These are phyloP conservation scores for Aphanoascus verrucosus DNA, from an alignment of 2,329 filamentous ascomycete species.

Conservation along the genomic window DNA sequence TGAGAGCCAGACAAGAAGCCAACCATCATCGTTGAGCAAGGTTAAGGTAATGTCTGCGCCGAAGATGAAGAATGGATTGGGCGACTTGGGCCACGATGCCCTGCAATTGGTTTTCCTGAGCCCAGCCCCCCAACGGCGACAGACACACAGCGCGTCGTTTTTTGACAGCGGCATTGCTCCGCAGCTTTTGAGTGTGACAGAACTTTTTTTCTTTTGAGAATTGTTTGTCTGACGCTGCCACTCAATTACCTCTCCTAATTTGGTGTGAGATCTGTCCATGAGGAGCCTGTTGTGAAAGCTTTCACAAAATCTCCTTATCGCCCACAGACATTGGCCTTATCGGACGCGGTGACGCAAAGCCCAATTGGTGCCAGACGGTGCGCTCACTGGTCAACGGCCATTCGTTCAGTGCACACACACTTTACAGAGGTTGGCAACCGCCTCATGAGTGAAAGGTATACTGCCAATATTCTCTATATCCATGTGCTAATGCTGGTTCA, in stretches of 20 bases:
- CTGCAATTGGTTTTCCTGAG: conserved; percentile 6
- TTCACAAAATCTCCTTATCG: background rate
- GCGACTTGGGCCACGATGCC: conserved; percentile 3
- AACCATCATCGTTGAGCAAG: background rate
- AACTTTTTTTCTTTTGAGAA: background rate
- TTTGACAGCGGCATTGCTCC: background rate
- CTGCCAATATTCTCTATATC: too few relatives aligned
- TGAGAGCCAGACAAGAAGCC: too few relatives aligned
- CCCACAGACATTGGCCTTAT: background rate
- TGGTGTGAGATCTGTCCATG: background rate
- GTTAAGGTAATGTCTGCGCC: background rate
- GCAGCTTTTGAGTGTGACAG: background rate
- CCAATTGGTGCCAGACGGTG: background rate
- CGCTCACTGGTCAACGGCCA: background rate
- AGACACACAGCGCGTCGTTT: background rate
- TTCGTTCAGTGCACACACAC: background rate
- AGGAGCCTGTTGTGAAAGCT: background rate
- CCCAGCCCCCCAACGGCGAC: conserved; percentile 4
- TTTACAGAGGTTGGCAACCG: background rate
- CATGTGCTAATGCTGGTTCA: too few relatives aligned
- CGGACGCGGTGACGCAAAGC: conserved; percentile 1
- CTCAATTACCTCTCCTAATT: background rate
- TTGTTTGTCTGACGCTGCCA: background rate
- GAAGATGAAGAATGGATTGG: background rate
- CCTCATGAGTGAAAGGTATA: too few relatives aligned